Evolutionary conservation across 2,329 filamentous ascomycete genomes (phyloP).

Genomic region (Remersonia thermophila): DNA sequence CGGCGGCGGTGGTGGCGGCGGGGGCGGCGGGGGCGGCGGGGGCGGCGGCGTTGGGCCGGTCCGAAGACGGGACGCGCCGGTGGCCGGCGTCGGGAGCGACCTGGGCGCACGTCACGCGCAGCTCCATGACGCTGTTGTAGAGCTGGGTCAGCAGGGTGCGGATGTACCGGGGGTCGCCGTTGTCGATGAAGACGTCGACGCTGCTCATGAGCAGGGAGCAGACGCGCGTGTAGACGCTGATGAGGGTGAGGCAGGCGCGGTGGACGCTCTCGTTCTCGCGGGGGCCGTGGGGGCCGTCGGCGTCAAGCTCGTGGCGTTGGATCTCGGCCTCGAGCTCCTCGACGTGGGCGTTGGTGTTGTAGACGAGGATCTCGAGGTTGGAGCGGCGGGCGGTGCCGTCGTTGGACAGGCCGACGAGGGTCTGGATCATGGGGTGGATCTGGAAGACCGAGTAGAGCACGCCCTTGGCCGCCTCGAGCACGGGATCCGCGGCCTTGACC

Average conservation of each 20-base stretch:
- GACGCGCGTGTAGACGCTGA: conserved; percentile 53
- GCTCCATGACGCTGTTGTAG: conserved; percentile 56
- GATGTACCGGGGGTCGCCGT: conserved; percentile 54
- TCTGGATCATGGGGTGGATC: conserved; percentile 56
- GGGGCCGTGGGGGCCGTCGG: conserved; percentile 35
- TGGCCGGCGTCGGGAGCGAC: conserved; percentile 20
- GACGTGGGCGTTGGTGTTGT: conserved; percentile 55
- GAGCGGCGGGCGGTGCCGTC: conserved; percentile 49
- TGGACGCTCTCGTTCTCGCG: conserved; percentile 53
- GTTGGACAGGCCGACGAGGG: conserved; percentile 48
- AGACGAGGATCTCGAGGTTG: conserved; percentile 54
- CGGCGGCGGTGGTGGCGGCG: conserved; percentile 24
- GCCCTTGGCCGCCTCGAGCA: conserved; percentile 53
- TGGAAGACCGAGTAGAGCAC: conserved; percentile 56
- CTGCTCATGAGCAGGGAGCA: conserved; percentile 49
- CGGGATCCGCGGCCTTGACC: conserved; percentile 47
- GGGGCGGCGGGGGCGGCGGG: too few relatives aligned
- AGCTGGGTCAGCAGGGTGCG: conserved; percentile 50
- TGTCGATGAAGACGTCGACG: conserved; percentile 51
- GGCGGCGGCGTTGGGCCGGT: conserved; percentile 23
- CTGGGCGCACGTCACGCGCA: conserved; percentile 40
- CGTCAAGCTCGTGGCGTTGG: conserved; percentile 43
- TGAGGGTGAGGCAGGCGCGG: conserved; percentile 49
- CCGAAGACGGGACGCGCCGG: conserved; percentile 15
- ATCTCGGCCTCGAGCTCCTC: conserved; percentile 54